These are phyloP conservation scores for Cerrena zonata DNA, from an alignment of 1,284 basidiomycete species.

Conservation along the genomic window DNA sequence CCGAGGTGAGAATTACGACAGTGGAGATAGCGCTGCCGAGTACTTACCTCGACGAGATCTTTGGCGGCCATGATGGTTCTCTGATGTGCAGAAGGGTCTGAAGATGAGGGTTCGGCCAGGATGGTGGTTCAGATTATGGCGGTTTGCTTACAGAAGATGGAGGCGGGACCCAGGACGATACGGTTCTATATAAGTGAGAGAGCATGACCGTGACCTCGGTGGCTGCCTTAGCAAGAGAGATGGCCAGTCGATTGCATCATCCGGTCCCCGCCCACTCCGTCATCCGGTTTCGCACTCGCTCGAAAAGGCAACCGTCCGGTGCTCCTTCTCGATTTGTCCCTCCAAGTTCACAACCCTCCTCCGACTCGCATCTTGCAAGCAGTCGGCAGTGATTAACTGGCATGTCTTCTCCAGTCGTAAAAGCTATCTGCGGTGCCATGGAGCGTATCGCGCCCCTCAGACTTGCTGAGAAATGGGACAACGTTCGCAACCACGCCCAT, in stretches of 20 bases:
- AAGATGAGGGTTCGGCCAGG: slow-evolving; percentile 27
- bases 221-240: neutral
- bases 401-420: slow-evolving; percentile 37
- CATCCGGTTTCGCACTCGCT: neutral
- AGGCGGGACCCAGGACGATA: slow-evolving; percentile 14
- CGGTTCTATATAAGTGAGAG: slow-evolving; percentile 22
- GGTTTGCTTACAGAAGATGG: slow-evolving; percentile 22
- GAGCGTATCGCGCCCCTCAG: slow-evolving; percentile 80
- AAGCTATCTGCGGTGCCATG: slow-evolving; percentile 56
- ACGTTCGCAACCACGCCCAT: slow-evolving; percentile 49
- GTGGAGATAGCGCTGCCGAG: neutral
- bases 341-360: neutral
- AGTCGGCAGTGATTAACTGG: neutral
- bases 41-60: slow-evolving; percentile 38
- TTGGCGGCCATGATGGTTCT: slow-evolving; percentile 34
- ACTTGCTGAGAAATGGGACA: slow-evolving; percentile 86
- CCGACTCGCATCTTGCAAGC: too few relatives aligned
- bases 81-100: slow-evolving; percentile 35
- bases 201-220: slow-evolving; percentile 17
- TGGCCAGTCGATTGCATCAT: neutral
- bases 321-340: neutral
- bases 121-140: slow-evolving; percentile 6
- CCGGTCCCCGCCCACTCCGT: neutral
- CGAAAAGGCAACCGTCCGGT: neutral
- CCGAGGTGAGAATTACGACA: neutral